These are phyloP conservation scores for Backusella macrospora DNA, from an alignment of 192 early-diverging fungal species.

Conservation along the genomic window DNA sequence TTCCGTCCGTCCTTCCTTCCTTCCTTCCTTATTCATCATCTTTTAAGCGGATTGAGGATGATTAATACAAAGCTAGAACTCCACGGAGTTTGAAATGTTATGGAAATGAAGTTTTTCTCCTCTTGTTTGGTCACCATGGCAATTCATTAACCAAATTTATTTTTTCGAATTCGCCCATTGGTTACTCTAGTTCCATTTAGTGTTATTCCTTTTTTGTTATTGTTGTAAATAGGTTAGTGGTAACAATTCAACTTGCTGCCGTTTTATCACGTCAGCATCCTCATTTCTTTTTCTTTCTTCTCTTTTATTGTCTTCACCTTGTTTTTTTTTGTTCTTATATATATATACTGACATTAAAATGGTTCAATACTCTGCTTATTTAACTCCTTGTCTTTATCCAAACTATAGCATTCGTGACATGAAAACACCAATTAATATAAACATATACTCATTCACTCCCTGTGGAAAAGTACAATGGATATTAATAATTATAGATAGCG, in stretches of 20 bases:
- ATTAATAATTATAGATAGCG: not conserved
- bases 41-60: not conserved
- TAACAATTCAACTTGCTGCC: not conserved
- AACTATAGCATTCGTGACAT: slow-evolving; percentile 3
- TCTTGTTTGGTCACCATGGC: slow-evolving; percentile 8
- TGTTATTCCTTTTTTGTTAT: not conserved
- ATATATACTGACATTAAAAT: not conserved
- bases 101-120: slow-evolving; percentile 10
- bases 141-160: slow-evolving; percentile 1
- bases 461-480: not conserved
- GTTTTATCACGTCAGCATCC: not conserved
- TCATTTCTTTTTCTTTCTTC: not conserved
- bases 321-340: not conserved
- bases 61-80: too few relatives aligned
- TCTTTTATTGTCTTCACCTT: not conserved
- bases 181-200: slow-evolving; percentile 1
- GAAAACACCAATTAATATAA: not conserved
- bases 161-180: not conserved
- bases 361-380: not conserved
- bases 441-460: not conserved
- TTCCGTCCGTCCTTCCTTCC: not conserved
- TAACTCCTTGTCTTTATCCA: not conserved
- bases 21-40: not conserved
- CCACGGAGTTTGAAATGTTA: not conserved
- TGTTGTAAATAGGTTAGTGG: not conserved